Evolutionary conservation across 192 early-diverging fungal genomes (phyloP), one percentile per base, ranked within the genome.

Genomic region (Dissophora ornata): DNA sequence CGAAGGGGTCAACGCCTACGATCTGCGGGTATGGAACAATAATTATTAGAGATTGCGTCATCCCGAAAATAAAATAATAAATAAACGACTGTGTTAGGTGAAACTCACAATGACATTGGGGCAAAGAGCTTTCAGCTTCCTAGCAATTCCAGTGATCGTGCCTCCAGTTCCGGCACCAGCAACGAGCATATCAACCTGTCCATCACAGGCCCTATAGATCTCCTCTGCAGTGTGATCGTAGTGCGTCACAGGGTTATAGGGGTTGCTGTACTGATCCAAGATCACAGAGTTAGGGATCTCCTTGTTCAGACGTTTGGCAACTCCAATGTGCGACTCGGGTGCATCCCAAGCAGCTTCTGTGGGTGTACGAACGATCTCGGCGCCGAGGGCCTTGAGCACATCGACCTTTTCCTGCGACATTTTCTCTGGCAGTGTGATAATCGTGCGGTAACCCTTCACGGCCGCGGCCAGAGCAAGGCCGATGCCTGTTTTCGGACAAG

Each of bases 351-450:
- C 97, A 29, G 98, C 98, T 79, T 99, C 98, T 12, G 98, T 99
- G 34, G 98, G 98, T 24, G 98, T 99, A 67, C 98, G 93, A 66
- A 97, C 90, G 78, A 97, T 98, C 77, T 99, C 96, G 25, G 98
- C 96, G 29, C 96, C 97, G 21, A 99, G 84, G 9, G 95, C 96
- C 70, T 98, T 98, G 65, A 99, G 86, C 7, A 99, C 93, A 80
- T 98, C 98, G 18, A 98, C 97, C 88, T 99, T 99, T 82, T 99
- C 98, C 83, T 98, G 93, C 49, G 92, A 94, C 98, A 99, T 99
- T 80, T 99, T 99, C 81, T 99, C 98, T 21, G 98, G 98, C 28
- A 99, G 86, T 12, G 98, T 99, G 64, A 99, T 99, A 71, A 99
- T 97, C 66, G 92, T 90, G 63, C 92, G 88, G 86, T 99, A 99